Conservation (phyloP, 805 yeast species). For the Torulaspora indica region DNA sequence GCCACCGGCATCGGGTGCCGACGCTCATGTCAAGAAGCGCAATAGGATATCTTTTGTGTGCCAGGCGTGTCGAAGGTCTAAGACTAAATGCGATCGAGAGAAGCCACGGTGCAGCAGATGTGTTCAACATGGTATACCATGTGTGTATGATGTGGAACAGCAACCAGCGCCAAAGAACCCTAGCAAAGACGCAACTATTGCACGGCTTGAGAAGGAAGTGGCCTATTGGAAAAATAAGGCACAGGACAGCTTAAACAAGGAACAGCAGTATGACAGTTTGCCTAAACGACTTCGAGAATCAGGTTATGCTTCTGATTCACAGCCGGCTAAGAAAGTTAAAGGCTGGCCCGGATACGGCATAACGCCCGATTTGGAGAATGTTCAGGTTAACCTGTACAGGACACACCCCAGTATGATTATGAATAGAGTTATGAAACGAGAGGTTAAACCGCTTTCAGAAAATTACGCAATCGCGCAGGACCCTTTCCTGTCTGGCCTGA, state of each 20-base stretch:
- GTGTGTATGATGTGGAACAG: slow-evolving; percentile 33
- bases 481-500: slow-evolving; percentile 26
- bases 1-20: slow-evolving; percentile 4
- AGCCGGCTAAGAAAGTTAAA: slow-evolving; percentile 3
- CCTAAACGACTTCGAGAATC: slow-evolving; percentile 3
- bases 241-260: background rate
- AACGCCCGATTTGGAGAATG: slow-evolving; percentile 11
- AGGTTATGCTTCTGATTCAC: background rate
- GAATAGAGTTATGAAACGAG: slow-evolving; percentile 32
- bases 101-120: slow-evolving; percentile 35
- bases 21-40: slow-evolving; percentile 19
- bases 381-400: slow-evolving; percentile 28
- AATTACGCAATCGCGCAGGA: slow-evolving; percentile 32
- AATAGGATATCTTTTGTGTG: slow-evolving; percentile 36
- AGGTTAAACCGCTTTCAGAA: slow-evolving; percentile 34
- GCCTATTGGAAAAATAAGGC: slow-evolving; percentile 34
- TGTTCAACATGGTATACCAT: slow-evolving; percentile 23
- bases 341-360: background rate
- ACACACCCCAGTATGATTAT: slow-evolving; percentile 30
- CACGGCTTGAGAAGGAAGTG: slow-evolving; percentile 31
- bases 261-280: background rate
- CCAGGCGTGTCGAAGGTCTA: slow-evolving; percentile 32
- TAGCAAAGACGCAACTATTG: slow-evolving; percentile 32
- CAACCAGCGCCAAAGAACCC: slow-evolving; percentile 34
- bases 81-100: slow-evolving; percentile 35